Percentiles rank a stretch among this genome's conserved stretches.
These are phyloP conservation scores for Oropetium thomaeum DNA, from an alignment of 176 grass and related monocot genomes.

Conservation along the genomic window DNA sequence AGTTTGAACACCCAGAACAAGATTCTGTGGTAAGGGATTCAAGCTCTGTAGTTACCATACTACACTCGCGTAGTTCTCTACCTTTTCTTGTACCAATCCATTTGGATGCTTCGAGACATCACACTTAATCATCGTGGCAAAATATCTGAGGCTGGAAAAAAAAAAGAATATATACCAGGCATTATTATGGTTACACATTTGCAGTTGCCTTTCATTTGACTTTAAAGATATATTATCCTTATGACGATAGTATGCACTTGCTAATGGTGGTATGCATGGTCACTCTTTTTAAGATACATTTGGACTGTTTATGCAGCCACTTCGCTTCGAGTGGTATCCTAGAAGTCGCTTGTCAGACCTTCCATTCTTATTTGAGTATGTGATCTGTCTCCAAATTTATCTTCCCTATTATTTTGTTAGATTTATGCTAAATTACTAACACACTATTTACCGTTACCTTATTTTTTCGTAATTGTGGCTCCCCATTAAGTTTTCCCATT, in stretches of 20 bases:
- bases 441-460: background rate
- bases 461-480: no score
- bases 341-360: constrained; percentile 44
- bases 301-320: constrained; percentile 47
- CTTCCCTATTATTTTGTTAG: background rate
- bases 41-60: background rate
- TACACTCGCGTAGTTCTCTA: background rate
- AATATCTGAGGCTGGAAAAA: background rate
- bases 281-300: constrained; percentile 21
- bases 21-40: constrained; percentile 38
- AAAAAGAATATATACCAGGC: background rate
- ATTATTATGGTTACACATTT: background rate
- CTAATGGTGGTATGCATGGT: constrained; percentile 11
- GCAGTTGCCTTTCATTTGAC: background rate
- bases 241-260: background rate
- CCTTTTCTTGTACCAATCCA: background rate
- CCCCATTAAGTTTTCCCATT: no score
- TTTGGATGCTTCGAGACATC: background rate
- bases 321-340: constrained; percentile 61
- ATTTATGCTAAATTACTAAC: no score
- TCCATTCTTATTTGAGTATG: constrained; percentile 59
- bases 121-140: background rate
- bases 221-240: background rate
- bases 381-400: constrained; percentile 26
- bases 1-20: constrained; percentile 46